Evolutionary conservation across 306 rosid species (phyloP), one percentile per base, ranked within the genome.

Genomic region (Mimosa bimucronata): DNA sequence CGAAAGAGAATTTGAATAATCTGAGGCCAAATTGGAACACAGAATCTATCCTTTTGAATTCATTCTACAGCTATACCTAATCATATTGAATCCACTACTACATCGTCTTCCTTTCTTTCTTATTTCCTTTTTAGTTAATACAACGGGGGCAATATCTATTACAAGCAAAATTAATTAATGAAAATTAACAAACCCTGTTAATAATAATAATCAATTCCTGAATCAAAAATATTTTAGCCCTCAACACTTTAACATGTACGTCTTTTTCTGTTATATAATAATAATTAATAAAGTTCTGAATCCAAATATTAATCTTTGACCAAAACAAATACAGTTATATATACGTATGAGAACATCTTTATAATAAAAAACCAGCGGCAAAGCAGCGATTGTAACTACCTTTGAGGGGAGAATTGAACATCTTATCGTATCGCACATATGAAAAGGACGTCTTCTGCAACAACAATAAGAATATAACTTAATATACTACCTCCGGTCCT

Each of bases 1-100:
- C 77, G 85, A 83, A 65, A 81, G 80, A 81, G 93, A 90, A 91
- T 87, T 88, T 87, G 93, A 88, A 91, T 88, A 86, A 88, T 87
- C 66, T 75, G 76, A 88, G 21, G 29, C 82, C 91, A 74, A 83
- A 81, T 83, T 84, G 90, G 91, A 87, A 81, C 80, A 78, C 75
- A 71, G 94, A 91, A 90, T 89, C 91, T 80, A 73, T 86, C 79
- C 83, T 79, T 58, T 86, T 67, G 18, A 48, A 60, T 80, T 83
- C 68, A 74, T 82, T 84, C 82, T 82, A 83, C 89, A 88, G 88
- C 90, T 87, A 34, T 34, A 34, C 38, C 38, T 34, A 88, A 84
- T 84, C 71, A 23, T 55, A 77, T 40, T 45, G 61, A 30, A 75
- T 46, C 25, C 46, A 8, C 19, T 44, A 15, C 45, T 46, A 5